Evolutionary conservation across 257 asterid species (phyloP), one percentile per base, ranked within the genome.

Genomic region (Ocimum tenuiflorum): DNA sequence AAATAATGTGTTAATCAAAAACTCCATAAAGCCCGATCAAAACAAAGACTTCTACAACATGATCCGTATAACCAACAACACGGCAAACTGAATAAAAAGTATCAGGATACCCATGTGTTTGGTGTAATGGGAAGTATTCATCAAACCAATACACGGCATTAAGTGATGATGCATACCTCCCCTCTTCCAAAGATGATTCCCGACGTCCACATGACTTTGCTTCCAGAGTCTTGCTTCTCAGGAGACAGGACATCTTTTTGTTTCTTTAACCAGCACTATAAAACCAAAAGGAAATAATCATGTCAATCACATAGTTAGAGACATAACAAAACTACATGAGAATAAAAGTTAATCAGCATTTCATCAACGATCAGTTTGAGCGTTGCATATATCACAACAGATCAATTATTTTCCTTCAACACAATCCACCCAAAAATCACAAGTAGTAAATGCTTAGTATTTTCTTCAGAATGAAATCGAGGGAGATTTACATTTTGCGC

Each of bases 221-320:
- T 75, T 60, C 84, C 89, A 13, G 69, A 55, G 18, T 75, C 86
- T 58, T 68, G 86, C 79, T 42, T 76, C 3, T 84, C 96, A 7
- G 99, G 97, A 69, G 58, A 53, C 79, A 89, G 69, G 45, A 68
- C 79, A 75, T 92, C 99, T 75, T 79, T 82, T 78, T 92, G 99
- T 65, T 87, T 89, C 87, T 92, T 92, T 88, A 89, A 76, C 99
- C 97, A 92, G 78, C 99, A 92, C 99, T 92, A 38, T 54, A 45
- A 68, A 81, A 62, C 27, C 12, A 27, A 62, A 71, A 42, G 38
- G 24, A 57, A 35, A 65, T 2, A 38, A 38, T 11, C 24, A 7
- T 43, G 41, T 42, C 12, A 67, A 65, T 31, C 45, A 29, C 62
- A 58, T 45, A 20, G 57, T n/a, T 17, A 18, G 8, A 39, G 7